Evolutionary conservation across 73 alveolate species (phyloP), one percentile per base, ranked within the genome.

Genomic region (Halteria grandinella): DNA sequence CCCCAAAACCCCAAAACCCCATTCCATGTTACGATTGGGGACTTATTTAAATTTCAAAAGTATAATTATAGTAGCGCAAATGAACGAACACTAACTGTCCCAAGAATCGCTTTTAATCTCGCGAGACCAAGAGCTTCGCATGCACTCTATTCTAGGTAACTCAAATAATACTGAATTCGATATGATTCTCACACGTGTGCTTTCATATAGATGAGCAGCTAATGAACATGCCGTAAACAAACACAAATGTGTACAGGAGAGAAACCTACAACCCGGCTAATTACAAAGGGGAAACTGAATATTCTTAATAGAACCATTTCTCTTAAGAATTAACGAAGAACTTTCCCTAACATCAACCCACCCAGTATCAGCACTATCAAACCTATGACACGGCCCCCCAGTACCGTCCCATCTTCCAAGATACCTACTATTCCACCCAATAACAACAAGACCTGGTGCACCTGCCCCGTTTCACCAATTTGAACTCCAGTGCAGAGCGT

Each of bases 71-170:
- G n/a, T 23, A 66, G 45, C 50, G 60, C 80, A 36, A 40, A 55
- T 36, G 37, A 60, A 44, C 69, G 47, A 44, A 23, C 45, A n/a
- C n/a, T n/a, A n/a, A n/a, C n/a, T n/a, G n/a, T n/a, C n/a, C n/a
- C n/a, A n/a, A n/a, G n/a, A n/a, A n/a, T n/a, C n/a, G n/a, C n/a
- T n/a, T n/a, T n/a, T n/a, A 8, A 66, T 66, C 36, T 25, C 69
- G 1, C 29, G 47, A 20, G 80, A 66, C n/a, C 25, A 66, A 44
- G 80, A 66, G 45, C 3, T 7, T 50, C 47, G 80, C 10, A 66
- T 66, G 80, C 80, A 66, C 28, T 66, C 69, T 27, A 66, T 66
- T 10, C 52, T 66, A 12, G 80, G 47, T 66, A 66, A 66, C 23
- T 27, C 43, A 66, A 21, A 45, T 1, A 44, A 41, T 28, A 41